A percentile compares a stretch with the other conserved stretches of the same genome.
Conservation (phyloP, 2,329 filamentous ascomycete species). For the Ophiostoma sp. region DNA sequence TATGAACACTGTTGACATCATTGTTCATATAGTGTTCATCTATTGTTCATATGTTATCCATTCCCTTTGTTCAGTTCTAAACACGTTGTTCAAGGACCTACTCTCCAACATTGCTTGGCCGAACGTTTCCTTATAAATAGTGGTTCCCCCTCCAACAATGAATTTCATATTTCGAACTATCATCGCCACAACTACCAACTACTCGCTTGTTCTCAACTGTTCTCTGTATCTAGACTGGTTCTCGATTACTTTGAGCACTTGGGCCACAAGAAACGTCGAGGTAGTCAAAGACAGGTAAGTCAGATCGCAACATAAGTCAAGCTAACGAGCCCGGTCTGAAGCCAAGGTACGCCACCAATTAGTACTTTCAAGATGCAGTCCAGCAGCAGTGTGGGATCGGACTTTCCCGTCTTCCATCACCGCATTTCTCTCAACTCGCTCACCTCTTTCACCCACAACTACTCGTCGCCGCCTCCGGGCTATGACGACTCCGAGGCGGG, state of each 20-base stretch:
- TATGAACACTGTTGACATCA: neutral
- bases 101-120: neutral
- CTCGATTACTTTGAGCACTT: too few relatives aligned
- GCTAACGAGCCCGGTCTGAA: too few relatives aligned
- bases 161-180: neutral
- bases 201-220: too few relatives aligned
- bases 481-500: constrained; percentile 1
- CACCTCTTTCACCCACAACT: neutral
- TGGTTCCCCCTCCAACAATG: neutral
- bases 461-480: neutral
- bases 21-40: neutral
- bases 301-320: too few relatives aligned
- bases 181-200: too few relatives aligned
- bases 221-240: too few relatives aligned
- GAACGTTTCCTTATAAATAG: neutral
- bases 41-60: too few relatives aligned
- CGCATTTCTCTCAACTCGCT: neutral
- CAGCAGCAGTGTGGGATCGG: neutral
- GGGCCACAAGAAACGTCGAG: too few relatives aligned
- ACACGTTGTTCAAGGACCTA: neutral
- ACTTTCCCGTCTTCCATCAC: neutral
- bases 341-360: too few relatives aligned
- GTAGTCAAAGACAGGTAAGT: too few relatives aligned
- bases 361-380: too few relatives aligned
- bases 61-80: neutral